Evolutionary conservation across 345 rosid species (phyloP).

Genomic region (Raphanus raphanistrum): DNA sequence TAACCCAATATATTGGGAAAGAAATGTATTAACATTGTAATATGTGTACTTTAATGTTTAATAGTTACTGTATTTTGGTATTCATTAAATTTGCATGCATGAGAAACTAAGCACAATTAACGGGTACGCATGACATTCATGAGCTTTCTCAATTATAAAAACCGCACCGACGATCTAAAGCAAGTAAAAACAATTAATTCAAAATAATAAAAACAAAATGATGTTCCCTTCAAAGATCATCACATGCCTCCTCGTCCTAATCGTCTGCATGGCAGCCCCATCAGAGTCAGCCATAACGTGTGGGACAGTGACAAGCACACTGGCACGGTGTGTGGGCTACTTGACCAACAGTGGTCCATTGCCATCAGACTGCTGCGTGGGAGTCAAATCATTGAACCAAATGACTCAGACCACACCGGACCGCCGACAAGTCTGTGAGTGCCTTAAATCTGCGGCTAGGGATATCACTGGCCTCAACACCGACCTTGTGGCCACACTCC

Average conservation of each 20-base stretch:
- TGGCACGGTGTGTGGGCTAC: slow-evolving; percentile 44
- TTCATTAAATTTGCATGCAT: slow-evolving; percentile 36
- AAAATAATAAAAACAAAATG: slow-evolving; percentile 17
- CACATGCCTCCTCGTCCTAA: slow-evolving; percentile 33
- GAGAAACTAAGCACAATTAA: slow-evolving; percentile 29
- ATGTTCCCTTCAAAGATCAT: slow-evolving; percentile 24
- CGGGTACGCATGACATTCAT: slow-evolving; percentile 37
- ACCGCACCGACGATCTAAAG: slow-evolving; percentile 11
- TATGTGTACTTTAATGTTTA: slow-evolving; percentile 8
- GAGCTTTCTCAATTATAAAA: slow-evolving; percentile 31
- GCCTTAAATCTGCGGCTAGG: slow-evolving; percentile 39
- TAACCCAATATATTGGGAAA: slow-evolving; percentile 17
- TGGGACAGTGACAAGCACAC: slow-evolving; percentile 32
- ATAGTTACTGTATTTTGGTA: not conserved
- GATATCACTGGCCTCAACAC: slow-evolving; percentile 22
- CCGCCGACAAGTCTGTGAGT: slow-evolving; percentile 53
- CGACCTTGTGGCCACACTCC: slow-evolving; percentile 41
- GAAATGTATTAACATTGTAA: slow-evolving; percentile 13
- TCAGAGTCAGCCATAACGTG: slow-evolving; percentile 40
- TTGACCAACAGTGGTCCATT: slow-evolving; percentile 29
- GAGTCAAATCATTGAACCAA: slow-evolving; percentile 36
- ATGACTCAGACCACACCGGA: slow-evolving; percentile 50
- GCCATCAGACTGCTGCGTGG: slow-evolving; percentile 48
- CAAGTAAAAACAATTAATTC: not conserved
- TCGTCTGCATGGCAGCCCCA: slow-evolving; percentile 19